Conservation (phyloP, 768 basidiomycete genomes). For the Leccinum sublutescens region DNA sequence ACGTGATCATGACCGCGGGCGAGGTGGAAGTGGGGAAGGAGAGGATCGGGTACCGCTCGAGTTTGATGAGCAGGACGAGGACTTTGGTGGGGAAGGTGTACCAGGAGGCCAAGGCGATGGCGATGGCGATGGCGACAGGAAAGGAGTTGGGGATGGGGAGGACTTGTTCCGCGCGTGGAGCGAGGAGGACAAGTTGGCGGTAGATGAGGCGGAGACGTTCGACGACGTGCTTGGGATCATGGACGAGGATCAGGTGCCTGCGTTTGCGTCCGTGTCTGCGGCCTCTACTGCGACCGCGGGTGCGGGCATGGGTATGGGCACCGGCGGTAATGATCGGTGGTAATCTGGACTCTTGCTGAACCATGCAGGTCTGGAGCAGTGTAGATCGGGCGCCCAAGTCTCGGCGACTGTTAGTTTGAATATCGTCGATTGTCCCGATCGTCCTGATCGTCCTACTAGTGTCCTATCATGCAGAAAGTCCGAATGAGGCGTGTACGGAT, state of each 20-base stretch:
- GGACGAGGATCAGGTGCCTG: slow-evolving; percentile 32
- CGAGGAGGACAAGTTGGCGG: slow-evolving; percentile 29
- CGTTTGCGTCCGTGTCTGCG: slow-evolving; percentile 1
- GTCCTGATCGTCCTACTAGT: background rate
- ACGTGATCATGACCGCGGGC: background rate
- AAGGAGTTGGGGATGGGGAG: slow-evolving; percentile 11
- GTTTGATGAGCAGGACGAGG: slow-evolving; percentile 72
- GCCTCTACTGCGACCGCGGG: background rate
- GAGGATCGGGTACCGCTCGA: slow-evolving; percentile 38
- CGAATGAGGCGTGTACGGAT: background rate
- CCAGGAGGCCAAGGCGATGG: background rate
- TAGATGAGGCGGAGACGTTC: slow-evolving; percentile 33
- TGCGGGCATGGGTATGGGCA: background rate
- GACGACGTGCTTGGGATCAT: slow-evolving; percentile 34
- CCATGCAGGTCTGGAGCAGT: too few relatives aligned
- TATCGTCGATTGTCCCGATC: background rate
- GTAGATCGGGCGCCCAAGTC: background rate
- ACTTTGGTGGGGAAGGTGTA: slow-evolving; percentile 37
- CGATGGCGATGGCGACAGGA: background rate
- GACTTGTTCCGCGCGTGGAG: slow-evolving; percentile 27
- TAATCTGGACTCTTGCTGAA: background rate
- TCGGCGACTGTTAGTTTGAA: background rate
- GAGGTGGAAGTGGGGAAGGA: background rate
- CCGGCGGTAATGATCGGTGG: background rate
- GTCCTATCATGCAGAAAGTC: background rate